Evolutionary conservation across 1,139 yeast species (phyloP), one percentile per base, ranked within the genome.

Genomic region (Geotrichum macrosporum): DNA sequence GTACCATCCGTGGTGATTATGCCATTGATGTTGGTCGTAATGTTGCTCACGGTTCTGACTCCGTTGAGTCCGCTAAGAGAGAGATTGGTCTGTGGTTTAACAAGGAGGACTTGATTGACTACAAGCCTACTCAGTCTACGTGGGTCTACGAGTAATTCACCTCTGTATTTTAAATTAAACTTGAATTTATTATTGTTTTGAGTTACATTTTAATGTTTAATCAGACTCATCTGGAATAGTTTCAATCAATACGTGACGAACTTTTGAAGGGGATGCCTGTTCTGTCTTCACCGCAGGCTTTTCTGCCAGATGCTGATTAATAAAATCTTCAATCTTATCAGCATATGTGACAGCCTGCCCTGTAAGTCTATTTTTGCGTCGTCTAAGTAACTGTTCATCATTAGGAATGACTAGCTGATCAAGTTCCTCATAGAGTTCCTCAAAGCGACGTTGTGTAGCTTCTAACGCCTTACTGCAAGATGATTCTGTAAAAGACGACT

Each of bases 11-110:
- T 79, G 97, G 96, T 71, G 97, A 92, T 76, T 70, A 56, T 59
- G 72, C 72, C 59, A 62, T 70, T 65, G 98, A 94, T 75, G 87
- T 87, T 80, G 98, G 99, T 72, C 88, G 99, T 84, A 94, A 94
- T 80, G 96, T 92, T 65, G 78, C 85, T 71, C 99, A 94, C 81
- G 99, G 98, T 72, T 89, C 97, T 60, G 99, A 94, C 80, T 87
- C 97, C 58, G 98, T 94, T 67, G 98, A 89, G 77, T 77, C 84
- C 62, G 99, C 99, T 67, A 75, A 87, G 72, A 86, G 85, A 79
- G 99, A 94, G 80, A 92, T 94, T 62, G 81, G 69, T 63, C 79
- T 94, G 68, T 94, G 99, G 99, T 94, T 94, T 94, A 87, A 87
- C 82, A 78, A 83, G 74, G 96, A 88, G 73, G 99, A 94, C 78